A percentile compares a stretch with the other conserved stretches of the same genome.
Conservation (phyloP, 768 basidiomycete species). For the Tylopilus subfusipes region DNA sequence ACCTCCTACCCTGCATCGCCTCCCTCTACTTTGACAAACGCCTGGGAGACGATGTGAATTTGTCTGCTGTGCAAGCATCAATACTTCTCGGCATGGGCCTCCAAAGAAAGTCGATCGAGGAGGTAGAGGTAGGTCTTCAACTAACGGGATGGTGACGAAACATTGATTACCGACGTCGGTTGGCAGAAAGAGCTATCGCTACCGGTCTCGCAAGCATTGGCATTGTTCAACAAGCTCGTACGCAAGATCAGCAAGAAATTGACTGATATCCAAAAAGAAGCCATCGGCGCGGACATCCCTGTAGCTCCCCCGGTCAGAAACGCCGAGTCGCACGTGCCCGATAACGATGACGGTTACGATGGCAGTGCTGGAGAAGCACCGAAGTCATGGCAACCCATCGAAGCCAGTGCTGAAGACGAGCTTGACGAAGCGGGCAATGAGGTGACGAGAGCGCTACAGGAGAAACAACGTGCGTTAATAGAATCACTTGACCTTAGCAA, state of each 20-base stretch:
- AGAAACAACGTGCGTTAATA: slow-evolving; percentile 84
- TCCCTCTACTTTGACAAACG: slow-evolving; percentile 82
- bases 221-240: slow-evolving; percentile 87
- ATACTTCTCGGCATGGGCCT: slow-evolving; percentile 87
- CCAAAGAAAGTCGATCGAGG: slow-evolving; percentile 87
- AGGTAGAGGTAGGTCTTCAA: slow-evolving; percentile 62
- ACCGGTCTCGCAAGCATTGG: slow-evolving; percentile 82
- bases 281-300: slow-evolving; percentile 63
- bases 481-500: slow-evolving; percentile 82
- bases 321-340: slow-evolving; percentile 12
- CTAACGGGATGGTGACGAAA: neutral
- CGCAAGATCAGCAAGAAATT: slow-evolving; percentile 78
- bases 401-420: slow-evolving; percentile 56
- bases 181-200: slow-evolving; percentile 72
- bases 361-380: slow-evolving; percentile 1
- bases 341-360: slow-evolving; percentile 11
- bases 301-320: slow-evolving; percentile 31
- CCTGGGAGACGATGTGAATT: slow-evolving; percentile 56
- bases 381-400: slow-evolving; percentile 42
- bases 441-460: slow-evolving; percentile 48
- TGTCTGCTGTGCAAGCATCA: slow-evolving; percentile 89
- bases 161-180: neutral
- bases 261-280: slow-evolving; percentile 74
- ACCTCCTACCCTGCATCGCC: slow-evolving; percentile 80
- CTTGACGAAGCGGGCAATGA: slow-evolving; percentile 74